Conservation (phyloP, 2,329 filamentous ascomycete species). For the Xylaria sp. region DNA sequence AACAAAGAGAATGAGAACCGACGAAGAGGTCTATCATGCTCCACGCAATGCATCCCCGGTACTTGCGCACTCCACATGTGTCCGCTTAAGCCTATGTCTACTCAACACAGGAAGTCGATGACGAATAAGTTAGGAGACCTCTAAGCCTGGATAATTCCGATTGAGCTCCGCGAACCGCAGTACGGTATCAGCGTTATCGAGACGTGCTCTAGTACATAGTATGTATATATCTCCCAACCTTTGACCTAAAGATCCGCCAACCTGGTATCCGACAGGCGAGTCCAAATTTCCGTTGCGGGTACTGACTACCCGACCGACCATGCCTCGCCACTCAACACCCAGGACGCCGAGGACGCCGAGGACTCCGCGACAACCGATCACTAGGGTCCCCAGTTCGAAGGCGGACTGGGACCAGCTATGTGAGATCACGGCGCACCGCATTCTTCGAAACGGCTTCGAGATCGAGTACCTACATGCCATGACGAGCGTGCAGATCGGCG, state of each 20-base stretch:
- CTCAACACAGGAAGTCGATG: not conserved
- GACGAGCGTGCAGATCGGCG: slow-evolving; percentile 30
- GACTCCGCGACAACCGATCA: not conserved
- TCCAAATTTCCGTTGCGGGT: not conserved
- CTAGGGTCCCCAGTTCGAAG: not conserved
- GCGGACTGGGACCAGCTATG: slow-evolving; percentile 24
- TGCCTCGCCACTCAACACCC: slow-evolving; percentile 18
- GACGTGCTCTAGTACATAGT: not conserved
- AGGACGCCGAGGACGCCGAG: slow-evolving; percentile 1
- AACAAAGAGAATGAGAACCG: slow-evolving; percentile 15
- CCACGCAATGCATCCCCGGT: not conserved
- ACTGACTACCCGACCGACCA: not conserved
- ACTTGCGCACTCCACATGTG: not conserved
- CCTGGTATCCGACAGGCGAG: not conserved
- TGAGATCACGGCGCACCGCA: slow-evolving; percentile 31
- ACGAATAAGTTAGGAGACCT: not conserved
- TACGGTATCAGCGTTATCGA: not conserved
- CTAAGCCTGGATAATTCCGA: not conserved
- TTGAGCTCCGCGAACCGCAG: not conserved
- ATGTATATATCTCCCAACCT: not conserved
- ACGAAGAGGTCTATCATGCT: not conserved
- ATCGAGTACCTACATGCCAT: slow-evolving; percentile 23
- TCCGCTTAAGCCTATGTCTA: not conserved
- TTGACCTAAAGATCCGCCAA: not conserved
- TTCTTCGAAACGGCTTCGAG: slow-evolving; percentile 32